Evolutionary conservation across 2,329 filamentous ascomycete genomes (phyloP), one percentile per base, ranked within the genome.

Genomic region (Paecilomyces sp.): DNA sequence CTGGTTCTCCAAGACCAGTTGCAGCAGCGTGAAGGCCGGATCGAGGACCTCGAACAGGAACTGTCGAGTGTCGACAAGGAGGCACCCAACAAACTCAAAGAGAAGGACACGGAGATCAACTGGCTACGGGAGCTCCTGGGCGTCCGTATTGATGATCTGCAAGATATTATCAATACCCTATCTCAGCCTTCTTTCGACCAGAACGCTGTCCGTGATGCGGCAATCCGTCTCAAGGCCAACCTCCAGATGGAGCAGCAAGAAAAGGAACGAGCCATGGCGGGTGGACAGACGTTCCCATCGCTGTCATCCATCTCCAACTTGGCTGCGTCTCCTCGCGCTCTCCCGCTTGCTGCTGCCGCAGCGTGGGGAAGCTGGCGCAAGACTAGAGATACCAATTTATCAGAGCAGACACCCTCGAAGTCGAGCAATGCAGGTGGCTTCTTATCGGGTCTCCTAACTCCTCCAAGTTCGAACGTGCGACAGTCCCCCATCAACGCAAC

Each of bases 231-330:
- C 62, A 91, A 91, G 72, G 91, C 94, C 13, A 97, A 96, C 69
- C 81, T 99, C 36, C 91, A 97, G 72, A 99, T 99, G 94, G 93
- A 99, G 74, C 90, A 95, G 71, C 91, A 96, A 72, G 92, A 97
- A 76, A 90, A 91, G 57, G 93, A 97, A 74, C 85, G 94, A 61
- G 88, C 91, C 0, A 84, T 90, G 76, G 87, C 88, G 58, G 87
- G 87, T 55, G 85, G 81, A 22, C 74, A 79, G 61, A 85, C 81
- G 58, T 80, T 94, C 66, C 89, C 90, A 3, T 90, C 89, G 50
- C 84, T 96, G 51, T 88, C 91, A 1, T 88, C 88, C 54, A 85
- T 90, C 33, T 87, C 92, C 54, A 86, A 85, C 64, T 86, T 92
- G 63, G 88, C 90, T 11, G 86, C 88, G 4, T 89, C 91, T 1